Conservation (phyloP, 305 asterid species). For the Caryopteris hybrid region DNA sequence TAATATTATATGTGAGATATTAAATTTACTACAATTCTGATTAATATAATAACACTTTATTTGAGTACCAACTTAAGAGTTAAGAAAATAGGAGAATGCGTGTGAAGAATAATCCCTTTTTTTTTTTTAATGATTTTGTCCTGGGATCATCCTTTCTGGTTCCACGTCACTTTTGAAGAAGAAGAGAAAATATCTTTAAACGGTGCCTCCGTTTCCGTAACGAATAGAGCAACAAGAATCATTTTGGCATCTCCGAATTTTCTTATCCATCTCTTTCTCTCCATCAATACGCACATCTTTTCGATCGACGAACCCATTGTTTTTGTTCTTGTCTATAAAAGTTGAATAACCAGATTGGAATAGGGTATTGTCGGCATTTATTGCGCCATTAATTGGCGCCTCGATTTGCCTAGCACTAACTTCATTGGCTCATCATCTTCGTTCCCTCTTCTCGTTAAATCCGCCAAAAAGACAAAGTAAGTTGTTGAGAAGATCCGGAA, state of each 20-base stretch:
- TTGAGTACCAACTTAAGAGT: too few relatives aligned
- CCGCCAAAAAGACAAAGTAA: constrained; percentile 23
- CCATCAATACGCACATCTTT: not conserved
- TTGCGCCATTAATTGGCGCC: constrained; percentile 11
- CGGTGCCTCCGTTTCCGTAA: not conserved
- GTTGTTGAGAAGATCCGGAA: constrained; percentile 7
- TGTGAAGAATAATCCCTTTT: too few relatives aligned
- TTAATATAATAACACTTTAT: too few relatives aligned
- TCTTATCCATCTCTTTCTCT: constrained; percentile 4
- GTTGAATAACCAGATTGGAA: not conserved
- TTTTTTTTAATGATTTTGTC: too few relatives aligned
- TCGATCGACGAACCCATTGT: not conserved
- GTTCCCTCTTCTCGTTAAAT: constrained; percentile 14
- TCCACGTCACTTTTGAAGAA: not conserved
- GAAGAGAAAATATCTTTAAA: not conserved
- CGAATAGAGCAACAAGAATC: constrained; percentile 2
- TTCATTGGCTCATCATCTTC: constrained; percentile 11
- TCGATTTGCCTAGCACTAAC: not conserved
- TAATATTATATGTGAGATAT: too few relatives aligned
- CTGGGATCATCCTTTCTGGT: too few relatives aligned
- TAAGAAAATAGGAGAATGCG: too few relatives aligned
- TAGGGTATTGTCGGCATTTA: not conserved
- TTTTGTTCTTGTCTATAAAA: not conserved
- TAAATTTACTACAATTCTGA: too few relatives aligned
- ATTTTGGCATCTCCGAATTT: constrained; percentile 42